Evolutionary conservation across 2,329 filamentous ascomycete species (phyloP), one percentile per base, ranked within the genome.

Genomic region (Claviceps pazoutovae): DNA sequence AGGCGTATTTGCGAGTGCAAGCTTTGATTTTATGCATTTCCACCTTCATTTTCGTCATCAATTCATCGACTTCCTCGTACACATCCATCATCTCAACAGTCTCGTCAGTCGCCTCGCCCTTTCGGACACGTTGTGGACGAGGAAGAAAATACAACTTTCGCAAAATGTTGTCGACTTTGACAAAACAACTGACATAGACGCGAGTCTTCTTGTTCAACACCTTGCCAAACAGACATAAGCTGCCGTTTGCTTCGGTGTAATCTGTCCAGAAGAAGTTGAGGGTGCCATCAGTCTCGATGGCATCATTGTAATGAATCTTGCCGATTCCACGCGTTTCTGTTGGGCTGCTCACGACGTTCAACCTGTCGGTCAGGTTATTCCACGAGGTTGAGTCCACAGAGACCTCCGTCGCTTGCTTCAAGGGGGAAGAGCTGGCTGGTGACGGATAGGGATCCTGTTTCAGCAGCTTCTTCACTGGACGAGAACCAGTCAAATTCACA

Each of bases 231-330:
- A 98, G 76, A 65, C 89, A 97, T 9, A 98, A 73, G 59, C 83
- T 93, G 54, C 91, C 91, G 61, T 90, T 89, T 64, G 95, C 74
- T 64, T 98, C 93, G 1, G 85, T 88, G 62, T 95, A 98, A 67
- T 98, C 93, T 7, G 87, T 85, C 93, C 93, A 98, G 71, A 96
- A 98, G 72, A 98, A 88, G 58, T 84, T 84, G 34, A 98, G 74
- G 59, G 86, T 94, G 38, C 91, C 93, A 62, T 98, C 90, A 56
- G 87, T 82, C 65, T 97, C 91, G n/a, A 95, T 71, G n/a, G 87
- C 89, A 66, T 95, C 85, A 56, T 85, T 80, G 53, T 87, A 77
- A 56, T 84, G 82, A 48, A 96, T 76, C 68, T 97, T 98, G 42
- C 89, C 89, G 57, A 87, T 79, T 8, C 72, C 75, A 26, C 73